Evolutionary conservation across 2,329 filamentous ascomycete genomes (phyloP), one percentile per base, ranked within the genome.

Genomic region (Saccharata proteae): DNA sequence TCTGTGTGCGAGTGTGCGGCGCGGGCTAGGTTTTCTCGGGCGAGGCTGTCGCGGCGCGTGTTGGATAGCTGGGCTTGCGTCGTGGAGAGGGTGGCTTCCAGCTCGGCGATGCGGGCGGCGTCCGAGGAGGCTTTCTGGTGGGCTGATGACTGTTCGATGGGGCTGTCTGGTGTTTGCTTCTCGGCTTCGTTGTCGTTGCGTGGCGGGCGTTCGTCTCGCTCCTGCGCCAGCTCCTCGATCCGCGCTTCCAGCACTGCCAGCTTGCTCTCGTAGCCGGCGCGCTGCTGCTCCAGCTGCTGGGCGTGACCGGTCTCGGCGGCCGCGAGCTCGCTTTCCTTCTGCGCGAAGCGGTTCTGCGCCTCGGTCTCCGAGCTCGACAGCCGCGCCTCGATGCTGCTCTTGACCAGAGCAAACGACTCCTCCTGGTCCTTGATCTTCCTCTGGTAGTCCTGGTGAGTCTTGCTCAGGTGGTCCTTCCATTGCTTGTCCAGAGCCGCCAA

Each of bases 71-170:
- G 33, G 2, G 28, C 17, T 12, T 31, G 27, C 5, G 33, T 23
- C 14, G 28, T 20, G 11, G 16, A 6, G 15, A 35, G 33, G 6
- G 24, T 24, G 10, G 33, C 33, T 19, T 35, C 28, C 11, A 35
- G 33, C 21, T 35, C 33, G 18, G 33, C 33, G 18, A 35, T 31
- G 17, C 33, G 28, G 18, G 33, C n/a, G n/a, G n/a, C 28, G 17
- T 22, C 19, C n/a, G 27, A 26, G 15, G 24, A 21, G n/a, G 32
- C 32, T 6, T 35, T 20, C 8, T 19, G 14, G 5, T 16, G 15
- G 7, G 16, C 8, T 8, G 19, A 10, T 9, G 26, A 28, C 23
- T 30, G 33, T 6, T 19, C 28, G 23, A 35, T n/a, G 4, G 13
- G 16, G 11, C n/a, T 3, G 12, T 28, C 26, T 5, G 26, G 10